Base-by-base conservation (phyloP, 345 rosid species). In the Citrus hindsii region DNA sequence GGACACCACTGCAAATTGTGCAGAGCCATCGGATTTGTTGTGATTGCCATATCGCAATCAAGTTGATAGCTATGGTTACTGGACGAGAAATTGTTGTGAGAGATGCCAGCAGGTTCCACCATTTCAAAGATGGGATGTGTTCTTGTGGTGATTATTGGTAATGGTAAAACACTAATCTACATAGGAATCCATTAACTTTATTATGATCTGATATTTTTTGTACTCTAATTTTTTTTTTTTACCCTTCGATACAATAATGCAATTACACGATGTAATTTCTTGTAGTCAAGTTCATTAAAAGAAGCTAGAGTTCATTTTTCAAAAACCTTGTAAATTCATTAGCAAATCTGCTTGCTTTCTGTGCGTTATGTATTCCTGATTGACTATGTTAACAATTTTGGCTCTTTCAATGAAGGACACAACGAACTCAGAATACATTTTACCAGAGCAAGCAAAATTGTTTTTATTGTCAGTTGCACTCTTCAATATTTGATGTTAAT, bases 141-240 rank as follows among this genome's bases (percentile, higher is more conserved):
- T 93, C 97, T 77, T 95, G 98, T 77, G 93, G 95, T 76, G 97
- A 88, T 78, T 95, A 95, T 76, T 95, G 98, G 98, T 93, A 89
- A 94, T 59, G 67, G 68, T 66, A 76, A 10, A 77, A 6, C 66
- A 77, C 16, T 73, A 5, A 38, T 38, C 12, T 38, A 24, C 7
- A 25, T 32, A 21, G 37, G 55, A 22, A 6, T 6, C 22, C 58
- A 40, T 25, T 21, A 53, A 35, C 2, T 67, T 10, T 58, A 19
- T 63, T 38, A 12, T 46, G 51, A 9, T 37, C 33, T 61, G 6
- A 38, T 62, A 9, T 35, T 60, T 69, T 55, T 46, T 66, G n/a
- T 65, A 48, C 1, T n/a, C 21, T n/a, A 46, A 3, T 3, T 25
- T 53, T 66, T 73, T 30, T 19, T 51, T 48, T n/a, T 67, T 58